Percentiles rank a stretch among this genome's conserved stretches.
Evolutionary conservation across 305 asterid genomes (phyloP).

Genomic region (Fraxinus ornus): DNA sequence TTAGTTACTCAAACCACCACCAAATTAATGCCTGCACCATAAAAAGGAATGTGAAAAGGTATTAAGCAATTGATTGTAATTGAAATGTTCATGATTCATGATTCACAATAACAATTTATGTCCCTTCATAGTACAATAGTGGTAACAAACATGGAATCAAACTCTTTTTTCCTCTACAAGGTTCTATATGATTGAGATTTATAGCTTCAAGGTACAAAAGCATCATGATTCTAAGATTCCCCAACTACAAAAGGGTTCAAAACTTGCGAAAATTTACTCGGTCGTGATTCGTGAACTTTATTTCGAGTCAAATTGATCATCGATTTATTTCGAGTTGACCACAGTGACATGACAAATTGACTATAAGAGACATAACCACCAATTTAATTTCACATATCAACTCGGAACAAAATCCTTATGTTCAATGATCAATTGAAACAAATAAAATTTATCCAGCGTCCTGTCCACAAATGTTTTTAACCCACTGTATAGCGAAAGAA

Average conservation of each 20-base stretch:
- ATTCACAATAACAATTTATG: slow-evolving; percentile 4
- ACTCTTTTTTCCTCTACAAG: slow-evolving; percentile 34
- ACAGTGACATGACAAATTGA: no score
- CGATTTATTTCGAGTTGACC: not conserved
- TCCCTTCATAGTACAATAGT: not conserved
- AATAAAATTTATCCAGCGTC: not conserved
- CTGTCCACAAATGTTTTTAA: not conserved
- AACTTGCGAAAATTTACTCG: not conserved
- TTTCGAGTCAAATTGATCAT: not conserved
- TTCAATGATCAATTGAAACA: not conserved
- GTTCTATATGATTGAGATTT: slow-evolving; percentile 30
- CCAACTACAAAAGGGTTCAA: not conserved
- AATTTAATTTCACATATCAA: not conserved
- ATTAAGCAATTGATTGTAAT: slow-evolving; percentile 7
- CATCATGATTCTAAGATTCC: slow-evolving; percentile 17
- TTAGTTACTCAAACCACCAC: not conserved
- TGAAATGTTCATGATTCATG: slow-evolving; percentile 7
- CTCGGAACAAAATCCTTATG: not conserved
- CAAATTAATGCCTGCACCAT: slow-evolving; percentile 1
- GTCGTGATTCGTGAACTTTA: not conserved
- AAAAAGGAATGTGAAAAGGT: slow-evolving; percentile 21
- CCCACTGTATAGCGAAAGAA: slow-evolving; percentile 31
- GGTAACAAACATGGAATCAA: slow-evolving; percentile 31
- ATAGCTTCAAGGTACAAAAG: slow-evolving; percentile 24
- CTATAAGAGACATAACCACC: no score